These are phyloP conservation scores for Pyrenochaeta sp. DNA, from an alignment of 2,329 filamentous ascomycete genomes.

Conservation along the genomic window DNA sequence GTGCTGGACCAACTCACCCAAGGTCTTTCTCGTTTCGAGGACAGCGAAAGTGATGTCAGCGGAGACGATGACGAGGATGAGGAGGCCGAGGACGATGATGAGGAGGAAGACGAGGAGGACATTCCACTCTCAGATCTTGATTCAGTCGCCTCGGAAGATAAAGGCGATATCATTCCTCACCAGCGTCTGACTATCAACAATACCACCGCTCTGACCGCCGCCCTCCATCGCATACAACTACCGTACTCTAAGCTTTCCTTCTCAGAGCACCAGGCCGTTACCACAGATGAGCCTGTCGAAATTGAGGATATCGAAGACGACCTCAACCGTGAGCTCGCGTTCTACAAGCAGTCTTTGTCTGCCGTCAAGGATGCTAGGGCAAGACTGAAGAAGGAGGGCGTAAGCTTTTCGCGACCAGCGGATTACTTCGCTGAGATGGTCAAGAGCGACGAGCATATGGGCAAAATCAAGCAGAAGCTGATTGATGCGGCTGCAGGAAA, in stretches of 20 bases:
- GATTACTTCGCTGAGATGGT: slow-evolving; percentile 99
- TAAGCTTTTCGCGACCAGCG: slow-evolving; percentile 84
- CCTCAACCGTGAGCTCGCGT: slow-evolving; percentile 87
- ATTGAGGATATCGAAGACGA: slow-evolving; percentile 91
- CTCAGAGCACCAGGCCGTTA: slow-evolving; percentile 80
- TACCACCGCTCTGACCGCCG: slow-evolving; percentile 80
- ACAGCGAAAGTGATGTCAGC: slow-evolving; percentile 52
- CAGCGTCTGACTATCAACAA: slow-evolving; percentile 98
- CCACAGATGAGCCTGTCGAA: slow-evolving; percentile 70
- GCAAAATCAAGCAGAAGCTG: slow-evolving; percentile 91
- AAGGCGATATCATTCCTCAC: slow-evolving; percentile 85
- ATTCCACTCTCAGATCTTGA: slow-evolving; percentile 89
- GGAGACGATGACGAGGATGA: slow-evolving; percentile 50
- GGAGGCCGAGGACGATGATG: slow-evolving; percentile 63
- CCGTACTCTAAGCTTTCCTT: slow-evolving; percentile 77
- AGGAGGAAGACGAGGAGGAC: slow-evolving; percentile 81
- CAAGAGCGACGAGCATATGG: slow-evolving; percentile 98
- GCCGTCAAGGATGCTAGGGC: slow-evolving; percentile 76
- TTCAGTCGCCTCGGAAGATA: slow-evolving; percentile 78
- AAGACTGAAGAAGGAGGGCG: slow-evolving; percentile 80
- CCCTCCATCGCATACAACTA: slow-evolving; percentile 79
- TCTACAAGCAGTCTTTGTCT: slow-evolving; percentile 87
- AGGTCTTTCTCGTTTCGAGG: slow-evolving; percentile 44
- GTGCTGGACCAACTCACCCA: slow-evolving; percentile 26
- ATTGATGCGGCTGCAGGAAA: slow-evolving; percentile 90